Percentiles rank a stretch among this genome's conserved stretches.
Evolutionary conservation across 306 rosid species (phyloP).

Genomic region (Adenanthera pavonina): DNA sequence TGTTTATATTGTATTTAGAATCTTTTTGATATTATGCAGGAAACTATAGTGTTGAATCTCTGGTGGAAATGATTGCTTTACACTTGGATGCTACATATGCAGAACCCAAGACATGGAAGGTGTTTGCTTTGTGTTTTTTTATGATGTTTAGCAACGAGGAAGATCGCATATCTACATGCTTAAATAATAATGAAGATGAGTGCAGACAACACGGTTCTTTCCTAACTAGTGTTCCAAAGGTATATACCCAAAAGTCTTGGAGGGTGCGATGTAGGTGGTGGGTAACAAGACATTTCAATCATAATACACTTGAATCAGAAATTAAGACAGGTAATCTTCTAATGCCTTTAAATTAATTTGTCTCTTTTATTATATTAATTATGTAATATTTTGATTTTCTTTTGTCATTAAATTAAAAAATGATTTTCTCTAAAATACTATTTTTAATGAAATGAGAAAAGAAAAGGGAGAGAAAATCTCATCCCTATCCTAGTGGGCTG

Average conservation of each 20-base stretch:
- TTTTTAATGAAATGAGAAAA: too few relatives aligned
- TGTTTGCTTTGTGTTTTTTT: constrained; percentile 67
- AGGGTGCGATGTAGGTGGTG: constrained; percentile 83
- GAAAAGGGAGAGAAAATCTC: too few relatives aligned
- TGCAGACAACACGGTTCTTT: constrained; percentile 22
- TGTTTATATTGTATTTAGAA: not conserved
- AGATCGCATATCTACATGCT: constrained; percentile 62
- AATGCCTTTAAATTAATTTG: not conserved
- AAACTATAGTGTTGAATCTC: constrained; percentile 58
- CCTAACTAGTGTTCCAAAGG: constrained; percentile 47
- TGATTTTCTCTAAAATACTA: too few relatives aligned
- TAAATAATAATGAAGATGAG: constrained; percentile 38
- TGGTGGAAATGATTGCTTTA: constrained; percentile 72
- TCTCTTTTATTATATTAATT: not conserved
- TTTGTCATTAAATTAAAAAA: too few relatives aligned
- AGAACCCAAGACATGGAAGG: constrained; percentile 64
- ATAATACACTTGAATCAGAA: constrained; percentile 50
- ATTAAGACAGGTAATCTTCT: constrained; percentile 58
- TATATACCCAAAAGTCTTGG: constrained; percentile 68
- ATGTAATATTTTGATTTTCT: too few relatives aligned
- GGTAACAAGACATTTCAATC: constrained; percentile 66
- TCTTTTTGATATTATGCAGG: constrained; percentile 62
- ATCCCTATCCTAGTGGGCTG: too few relatives aligned
- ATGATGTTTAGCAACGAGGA: constrained; percentile 56
- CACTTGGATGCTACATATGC: constrained; percentile 81